These are phyloP conservation scores for Trifolium pratense DNA, from an alignment of 306 rosid genomes.

Conservation along the genomic window DNA sequence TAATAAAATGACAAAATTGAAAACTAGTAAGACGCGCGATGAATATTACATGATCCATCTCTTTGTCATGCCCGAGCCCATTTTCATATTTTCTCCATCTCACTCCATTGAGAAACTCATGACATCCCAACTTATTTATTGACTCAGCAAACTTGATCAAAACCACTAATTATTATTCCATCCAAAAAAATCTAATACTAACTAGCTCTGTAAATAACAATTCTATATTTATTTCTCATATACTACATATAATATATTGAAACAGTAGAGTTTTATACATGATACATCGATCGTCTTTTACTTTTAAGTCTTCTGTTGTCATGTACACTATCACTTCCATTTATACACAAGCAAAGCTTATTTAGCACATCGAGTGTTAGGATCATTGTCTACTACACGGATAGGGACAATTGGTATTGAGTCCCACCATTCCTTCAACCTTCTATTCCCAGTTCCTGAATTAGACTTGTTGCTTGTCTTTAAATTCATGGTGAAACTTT, in stretches of 20 bases:
- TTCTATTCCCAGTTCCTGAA: conserved; percentile 60
- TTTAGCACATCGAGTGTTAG: conserved; percentile 13
- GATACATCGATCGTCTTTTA: no score
- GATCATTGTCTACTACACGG: conserved; percentile 56
- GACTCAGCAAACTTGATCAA: conserved; percentile 8
- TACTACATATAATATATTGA: background rate
- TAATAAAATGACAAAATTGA: no score
- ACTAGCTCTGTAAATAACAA: background rate
- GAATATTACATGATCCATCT: no score
- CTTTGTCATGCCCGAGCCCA: no score
- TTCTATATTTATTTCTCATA: background rate
- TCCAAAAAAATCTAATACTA: background rate
- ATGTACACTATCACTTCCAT: conserved; percentile 19
- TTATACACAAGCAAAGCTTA: background rate
- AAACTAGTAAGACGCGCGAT: no score
- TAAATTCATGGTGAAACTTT: conserved; percentile 52
- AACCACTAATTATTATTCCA: background rate
- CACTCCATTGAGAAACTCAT: no score
- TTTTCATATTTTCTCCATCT: no score
- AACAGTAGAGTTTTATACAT: conserved; percentile 22
- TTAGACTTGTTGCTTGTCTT: conserved; percentile 42
- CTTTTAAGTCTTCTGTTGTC: conserved; percentile 2
- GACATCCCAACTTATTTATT: background rate
- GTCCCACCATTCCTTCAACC: conserved; percentile 96
- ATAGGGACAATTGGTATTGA: conserved; percentile 80